Evolutionary conservation across 371 early-diverging fungal species (phyloP).

Genomic region (Phascolomyces articulosus): DNA sequence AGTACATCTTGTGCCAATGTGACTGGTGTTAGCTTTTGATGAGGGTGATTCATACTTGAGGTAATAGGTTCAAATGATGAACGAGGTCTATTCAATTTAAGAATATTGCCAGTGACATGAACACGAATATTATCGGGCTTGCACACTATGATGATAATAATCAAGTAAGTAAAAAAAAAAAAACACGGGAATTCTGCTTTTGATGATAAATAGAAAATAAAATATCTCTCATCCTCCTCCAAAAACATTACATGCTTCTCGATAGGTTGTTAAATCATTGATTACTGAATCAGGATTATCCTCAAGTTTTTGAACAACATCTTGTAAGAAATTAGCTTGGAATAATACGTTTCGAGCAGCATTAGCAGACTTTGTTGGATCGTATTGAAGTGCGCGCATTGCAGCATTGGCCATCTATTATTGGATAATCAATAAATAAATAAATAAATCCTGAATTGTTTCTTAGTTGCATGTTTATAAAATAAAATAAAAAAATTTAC

Average conservation of each 20-base stretch:
- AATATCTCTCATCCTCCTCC: not conserved
- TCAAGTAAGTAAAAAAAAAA: not conserved
- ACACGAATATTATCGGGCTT: conserved; percentile 60
- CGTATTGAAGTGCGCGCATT: conserved; percentile 51
- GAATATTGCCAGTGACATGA: conserved; percentile 65
- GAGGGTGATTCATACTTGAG: conserved; percentile 10
- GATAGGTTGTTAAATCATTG: conserved; percentile 53
- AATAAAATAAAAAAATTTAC: conserved; percentile 34
- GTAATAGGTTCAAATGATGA: conserved; percentile 47
- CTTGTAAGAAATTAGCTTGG: conserved; percentile 58
- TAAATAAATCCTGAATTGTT: too few species aligned
- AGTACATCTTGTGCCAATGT: conserved; percentile 56
- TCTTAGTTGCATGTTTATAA: too few species aligned
- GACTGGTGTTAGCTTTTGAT: conserved; percentile 37
- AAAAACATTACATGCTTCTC: conserved; percentile 52
- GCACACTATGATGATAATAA: conserved; percentile 37
- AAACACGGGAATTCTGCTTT: too few species aligned
- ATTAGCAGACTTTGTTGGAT: conserved; percentile 55
- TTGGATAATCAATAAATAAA: too few species aligned
- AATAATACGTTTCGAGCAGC: conserved; percentile 53
- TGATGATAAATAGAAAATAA: not conserved
- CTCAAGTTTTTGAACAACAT: conserved; percentile 54
- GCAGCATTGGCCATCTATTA: conserved; percentile 58
- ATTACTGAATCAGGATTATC: conserved; percentile 50
- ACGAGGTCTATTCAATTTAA: conserved; percentile 52